These are phyloP conservation scores for Amesomyces nigricolor DNA, from an alignment of 2,329 filamentous ascomycete species.

Conservation along the genomic window DNA sequence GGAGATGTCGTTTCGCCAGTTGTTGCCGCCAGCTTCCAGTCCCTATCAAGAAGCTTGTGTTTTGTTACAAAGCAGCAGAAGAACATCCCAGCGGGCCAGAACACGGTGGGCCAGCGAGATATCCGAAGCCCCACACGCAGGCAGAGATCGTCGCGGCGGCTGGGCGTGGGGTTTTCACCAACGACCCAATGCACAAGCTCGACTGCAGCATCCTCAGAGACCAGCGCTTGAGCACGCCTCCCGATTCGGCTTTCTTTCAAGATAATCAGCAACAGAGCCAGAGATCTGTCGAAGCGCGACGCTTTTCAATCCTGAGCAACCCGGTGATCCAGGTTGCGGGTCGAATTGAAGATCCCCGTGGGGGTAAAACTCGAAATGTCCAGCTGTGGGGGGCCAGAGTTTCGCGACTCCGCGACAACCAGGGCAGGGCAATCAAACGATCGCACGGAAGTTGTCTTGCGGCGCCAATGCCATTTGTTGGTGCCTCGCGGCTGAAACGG, in stretches of 20 bases:
- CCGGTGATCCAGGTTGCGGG: too few species aligned
- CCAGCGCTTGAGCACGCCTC: too few species aligned
- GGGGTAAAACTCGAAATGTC: too few species aligned
- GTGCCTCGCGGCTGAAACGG: constrained; percentile 8
- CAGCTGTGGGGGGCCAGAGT: too few species aligned
- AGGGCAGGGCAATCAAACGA: background rate
- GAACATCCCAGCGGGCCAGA: background rate
- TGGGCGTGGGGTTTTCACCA: background rate
- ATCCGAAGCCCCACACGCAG: background rate
- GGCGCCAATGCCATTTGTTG: background rate
- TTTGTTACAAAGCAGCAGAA: background rate
- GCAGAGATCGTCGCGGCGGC: background rate
- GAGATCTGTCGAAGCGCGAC: too few species aligned
- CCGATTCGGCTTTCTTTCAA: too few species aligned
- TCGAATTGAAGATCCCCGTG: too few species aligned
- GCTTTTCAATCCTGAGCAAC: too few species aligned
- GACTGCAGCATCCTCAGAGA: too few species aligned
- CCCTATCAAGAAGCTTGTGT: background rate
- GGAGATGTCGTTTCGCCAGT: background rate
- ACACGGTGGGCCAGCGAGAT: background rate
- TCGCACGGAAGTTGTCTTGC: background rate
- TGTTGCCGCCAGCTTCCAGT: background rate
- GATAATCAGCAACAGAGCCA: too few species aligned
- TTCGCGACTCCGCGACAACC: too few species aligned
- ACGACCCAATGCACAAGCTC: background rate